Conservation (phyloP, 2,329 filamentous ascomycete species). For the Penicillium psychrosexuale region DNA sequence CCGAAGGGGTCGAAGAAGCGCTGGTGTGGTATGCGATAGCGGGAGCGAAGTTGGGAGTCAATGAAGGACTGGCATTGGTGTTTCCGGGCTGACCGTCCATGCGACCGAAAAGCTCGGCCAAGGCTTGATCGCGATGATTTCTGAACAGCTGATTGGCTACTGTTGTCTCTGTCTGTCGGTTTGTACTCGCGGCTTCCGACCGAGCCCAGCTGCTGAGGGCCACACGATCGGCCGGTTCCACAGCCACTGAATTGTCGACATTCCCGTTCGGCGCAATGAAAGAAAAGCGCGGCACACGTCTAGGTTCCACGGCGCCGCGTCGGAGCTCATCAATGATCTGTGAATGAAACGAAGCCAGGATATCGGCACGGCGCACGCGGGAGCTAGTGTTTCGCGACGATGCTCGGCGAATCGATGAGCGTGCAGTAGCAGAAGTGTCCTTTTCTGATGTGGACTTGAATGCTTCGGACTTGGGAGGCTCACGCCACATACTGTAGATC, state of each 20-base stretch:
- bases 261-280: constrained; percentile 13
- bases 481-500: constrained; percentile 51
- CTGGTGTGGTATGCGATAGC: constrained; percentile 35
- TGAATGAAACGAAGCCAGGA: constrained; percentile 30
- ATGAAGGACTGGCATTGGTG: constrained; percentile 18
- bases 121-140: constrained; percentile 30
- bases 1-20: constrained; percentile 21
- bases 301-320: constrained; percentile 20
- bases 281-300: constrained; percentile 1
- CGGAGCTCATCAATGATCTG: constrained; percentile 33
- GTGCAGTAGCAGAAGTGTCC: constrained; percentile 52
- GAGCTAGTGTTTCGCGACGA: constrained; percentile 27
- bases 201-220: constrained; percentile 14
- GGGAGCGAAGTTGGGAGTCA: constrained; percentile 47
- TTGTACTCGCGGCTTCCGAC: constrained; percentile 3
- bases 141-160: constrained; percentile 2
- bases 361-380: constrained; percentile 28
- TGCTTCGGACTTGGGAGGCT: constrained; percentile 48
- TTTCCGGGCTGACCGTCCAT: constrained; percentile 14
- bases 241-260: constrained; percentile 31
- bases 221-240: constrained; percentile 33
- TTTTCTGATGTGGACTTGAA: constrained; percentile 46
- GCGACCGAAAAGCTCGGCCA: constrained; percentile 27
- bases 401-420: constrained; percentile 56
- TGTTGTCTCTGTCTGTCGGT: constrained; percentile 2